A percentile compares a stretch with the other conserved stretches of the same genome.
Evolutionary conservation across 768 basidiomycete genomes (phyloP).

Genomic region (Tephrocybe sp.): DNA sequence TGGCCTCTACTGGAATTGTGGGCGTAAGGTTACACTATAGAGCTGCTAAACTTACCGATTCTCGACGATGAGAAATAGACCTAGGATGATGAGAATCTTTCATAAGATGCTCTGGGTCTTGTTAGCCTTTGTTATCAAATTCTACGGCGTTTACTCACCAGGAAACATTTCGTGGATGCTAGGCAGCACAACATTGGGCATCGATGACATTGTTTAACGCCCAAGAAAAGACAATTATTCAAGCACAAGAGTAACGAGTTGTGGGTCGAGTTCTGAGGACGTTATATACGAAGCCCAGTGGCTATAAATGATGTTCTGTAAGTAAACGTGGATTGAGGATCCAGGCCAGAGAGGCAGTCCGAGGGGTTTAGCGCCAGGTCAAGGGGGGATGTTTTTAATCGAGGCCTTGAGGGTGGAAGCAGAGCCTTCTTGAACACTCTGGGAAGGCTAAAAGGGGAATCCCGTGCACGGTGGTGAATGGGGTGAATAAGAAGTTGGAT

Average conservation of each 20-base stretch:
- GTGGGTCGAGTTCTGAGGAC: background rate
- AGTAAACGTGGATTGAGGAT: constrained; percentile 3
- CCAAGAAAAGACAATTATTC: too few relatives aligned
- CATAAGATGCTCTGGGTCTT: constrained; percentile 11
- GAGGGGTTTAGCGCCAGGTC: constrained; percentile 17
- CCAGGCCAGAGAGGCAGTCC: constrained; percentile 8
- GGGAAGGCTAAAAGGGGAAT: constrained; percentile 17
- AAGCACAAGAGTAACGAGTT: background rate
- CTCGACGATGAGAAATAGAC: background rate
- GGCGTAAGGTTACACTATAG: too few relatives aligned
- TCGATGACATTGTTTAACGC: constrained; percentile 2
- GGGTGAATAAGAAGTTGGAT: constrained; percentile 15
- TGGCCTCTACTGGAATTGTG: too few relatives aligned
- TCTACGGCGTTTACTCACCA: constrained; percentile 27
- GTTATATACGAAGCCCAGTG: background rate
- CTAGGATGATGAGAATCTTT: constrained; percentile 13
- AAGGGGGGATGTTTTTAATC: constrained; percentile 8
- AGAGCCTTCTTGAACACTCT: constrained; percentile 19
- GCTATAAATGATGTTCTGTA: background rate
- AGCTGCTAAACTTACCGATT: constrained; percentile 3
- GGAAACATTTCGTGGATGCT: constrained; percentile 58
- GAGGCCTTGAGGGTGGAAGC: constrained; percentile 8
- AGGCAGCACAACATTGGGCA: constrained; percentile 34
- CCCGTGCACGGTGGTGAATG: constrained; percentile 12
- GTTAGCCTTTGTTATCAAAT: background rate